Percentiles rank a stretch among this genome's conserved stretches.
phyloP scores from a whole-genome alignment of 148 eudicot genomes.

The Camellia sinensis region DNA sequence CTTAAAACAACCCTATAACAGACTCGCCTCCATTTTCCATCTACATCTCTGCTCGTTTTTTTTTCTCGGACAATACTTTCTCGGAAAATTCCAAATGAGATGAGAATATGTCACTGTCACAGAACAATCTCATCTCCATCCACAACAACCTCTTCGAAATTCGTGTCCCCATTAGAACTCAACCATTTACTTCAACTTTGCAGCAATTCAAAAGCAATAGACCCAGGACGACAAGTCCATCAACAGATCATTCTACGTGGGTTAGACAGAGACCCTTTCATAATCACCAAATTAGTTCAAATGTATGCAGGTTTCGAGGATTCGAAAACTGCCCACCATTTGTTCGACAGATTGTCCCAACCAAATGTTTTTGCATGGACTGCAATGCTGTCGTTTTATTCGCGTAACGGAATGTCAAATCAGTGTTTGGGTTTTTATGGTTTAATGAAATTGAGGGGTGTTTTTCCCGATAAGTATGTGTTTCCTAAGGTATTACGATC shows the following conservation, averaged over 20 bases:
- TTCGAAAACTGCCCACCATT: constrained; percentile 28
- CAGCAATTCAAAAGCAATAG: constrained; percentile 39
- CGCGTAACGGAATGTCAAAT: constrained; percentile 25
- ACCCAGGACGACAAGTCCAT: constrained; percentile 40
- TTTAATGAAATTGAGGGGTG: constrained; percentile 34
- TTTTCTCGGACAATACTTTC: background rate
- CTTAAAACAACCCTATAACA: background rate
- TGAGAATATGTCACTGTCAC: constrained; percentile 21
- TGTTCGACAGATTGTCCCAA: constrained; percentile 48
- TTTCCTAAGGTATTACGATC: constrained; percentile 49
- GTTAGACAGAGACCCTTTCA: constrained; percentile 29
- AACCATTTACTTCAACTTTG: constrained; percentile 42
- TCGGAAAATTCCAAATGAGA: constrained; percentile 8
- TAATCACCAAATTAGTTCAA: constrained; percentile 47
- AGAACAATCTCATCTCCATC: constrained; percentile 17
- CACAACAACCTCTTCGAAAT: background rate
- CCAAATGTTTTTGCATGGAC: constrained; percentile 56
- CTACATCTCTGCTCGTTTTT: background rate
- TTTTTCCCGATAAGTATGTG: constrained; percentile 45
- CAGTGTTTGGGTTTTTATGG: constrained; percentile 30
- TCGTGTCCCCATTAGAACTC: constrained; percentile 26
- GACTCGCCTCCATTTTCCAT: background rate
- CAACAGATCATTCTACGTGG: constrained; percentile 41
- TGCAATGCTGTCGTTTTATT: constrained; percentile 39
- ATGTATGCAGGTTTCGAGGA: constrained; percentile 36